These are phyloP conservation scores for Oryza meridionalis DNA, from an alignment of 176 grass and related monocot genomes.

Conservation along the genomic window DNA sequence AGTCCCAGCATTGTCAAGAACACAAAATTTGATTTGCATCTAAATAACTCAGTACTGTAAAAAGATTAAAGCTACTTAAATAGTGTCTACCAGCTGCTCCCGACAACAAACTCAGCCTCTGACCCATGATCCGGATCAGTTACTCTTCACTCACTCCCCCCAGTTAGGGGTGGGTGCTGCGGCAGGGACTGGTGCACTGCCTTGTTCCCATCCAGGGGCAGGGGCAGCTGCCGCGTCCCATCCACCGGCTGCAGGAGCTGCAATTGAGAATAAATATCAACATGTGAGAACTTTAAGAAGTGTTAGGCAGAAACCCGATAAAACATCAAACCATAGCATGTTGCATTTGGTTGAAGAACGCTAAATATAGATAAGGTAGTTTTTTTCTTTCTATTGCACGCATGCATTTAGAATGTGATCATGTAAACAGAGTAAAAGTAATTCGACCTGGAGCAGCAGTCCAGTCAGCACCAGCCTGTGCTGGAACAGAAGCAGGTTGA, in stretches of 20 bases:
- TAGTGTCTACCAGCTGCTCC: constrained; percentile 42
- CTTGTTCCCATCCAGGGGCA: constrained; percentile 61
- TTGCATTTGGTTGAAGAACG: background rate
- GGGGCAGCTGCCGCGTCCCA: constrained; percentile 54
- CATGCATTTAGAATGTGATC: background rate
- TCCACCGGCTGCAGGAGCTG: constrained; percentile 56
- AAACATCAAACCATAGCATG: background rate
- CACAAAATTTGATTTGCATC: constrained; percentile 43
- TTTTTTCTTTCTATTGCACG: background rate
- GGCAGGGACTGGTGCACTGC: background rate
- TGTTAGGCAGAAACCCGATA: background rate
- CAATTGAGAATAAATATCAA: background rate
- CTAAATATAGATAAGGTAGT: background rate
- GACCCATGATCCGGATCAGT: background rate
- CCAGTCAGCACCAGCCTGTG: constrained; percentile 46
- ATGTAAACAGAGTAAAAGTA: background rate
- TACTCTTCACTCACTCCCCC: constrained; percentile 40
- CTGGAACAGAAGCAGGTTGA: constrained; percentile 39
- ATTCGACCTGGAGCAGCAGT: constrained; percentile 57
- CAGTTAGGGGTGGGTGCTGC: constrained; percentile 41
- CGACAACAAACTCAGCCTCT: background rate
- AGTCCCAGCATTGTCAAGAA: constrained; percentile 34
- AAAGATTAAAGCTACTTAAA: constrained; percentile 35
- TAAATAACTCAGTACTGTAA: constrained; percentile 38
- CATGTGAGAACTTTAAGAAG: background rate